Base-by-base conservation (phyloP, 495 filamentous ascomycete genomes). In the Corynascus novoguineensis region DNA sequence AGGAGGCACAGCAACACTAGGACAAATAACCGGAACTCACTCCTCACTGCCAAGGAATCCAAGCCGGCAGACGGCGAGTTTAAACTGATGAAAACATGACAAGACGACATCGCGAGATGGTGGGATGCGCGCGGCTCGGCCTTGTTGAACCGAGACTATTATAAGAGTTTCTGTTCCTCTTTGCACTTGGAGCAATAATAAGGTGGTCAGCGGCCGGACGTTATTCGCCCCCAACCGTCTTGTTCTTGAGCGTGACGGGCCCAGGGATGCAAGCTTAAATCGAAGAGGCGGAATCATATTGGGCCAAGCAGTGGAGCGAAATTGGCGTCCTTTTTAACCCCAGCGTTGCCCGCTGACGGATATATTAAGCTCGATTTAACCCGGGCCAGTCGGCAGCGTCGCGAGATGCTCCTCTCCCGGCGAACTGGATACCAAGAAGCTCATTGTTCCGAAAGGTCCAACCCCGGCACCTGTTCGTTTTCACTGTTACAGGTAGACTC, bases 361-460 rank as follows among this genome's bases (percentile, higher is more conserved):
- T 64, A 64, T 27, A 66, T 62, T 55, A 55, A 27, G 4, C 4
- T 12, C 47, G 22, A 57, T 62, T 64, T 57, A 19, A 46, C 34
- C 59, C 61, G 61, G 64, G 62, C 66, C 66, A 68, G 64, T 68
- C 66, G 66, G 66, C 66, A 68, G 64, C 64, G 34, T 64, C 57
- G 66, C 59, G 35, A 46, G 40, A 40, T 17, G 22, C 57, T 52
- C 22, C 41, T 21, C 47, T 52, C 50, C 66, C 66, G 46, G 47
- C 57, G 50, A 52, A 59, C 61, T 68, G 66, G 66, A 46, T 53
- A 27, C 48, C 31, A 40, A 38, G 50, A 59, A n/a, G 22, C 35
- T 15, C 17, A n/a, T 15, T 31, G 3, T 10, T 42, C 31, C n/a
- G 21, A 38, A n/a, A n/a, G n/a, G n/a, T n/a, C 22, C 29, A 15